phyloP scores from a whole-genome alignment of 225 moss, liverwort and hornwort genomes.

The Marchantia paleacea region DNA sequence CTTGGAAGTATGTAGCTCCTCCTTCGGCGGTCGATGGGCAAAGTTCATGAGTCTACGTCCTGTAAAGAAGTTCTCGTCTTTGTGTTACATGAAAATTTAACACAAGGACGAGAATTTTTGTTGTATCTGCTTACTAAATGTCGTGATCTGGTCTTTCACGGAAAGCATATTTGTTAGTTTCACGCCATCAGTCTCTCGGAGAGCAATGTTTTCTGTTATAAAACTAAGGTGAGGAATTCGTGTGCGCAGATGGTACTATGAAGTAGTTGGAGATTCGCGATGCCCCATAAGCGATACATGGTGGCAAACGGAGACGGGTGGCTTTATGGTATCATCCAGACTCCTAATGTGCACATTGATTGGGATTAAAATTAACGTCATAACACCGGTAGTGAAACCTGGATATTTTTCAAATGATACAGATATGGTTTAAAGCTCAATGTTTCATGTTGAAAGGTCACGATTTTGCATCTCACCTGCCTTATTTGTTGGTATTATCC shows the following conservation, averaged over 20 bases:
- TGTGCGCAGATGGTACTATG: slow-evolving; percentile 70
- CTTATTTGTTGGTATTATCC: neutral
- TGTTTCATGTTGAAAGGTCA: neutral
- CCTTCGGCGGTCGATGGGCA: neutral
- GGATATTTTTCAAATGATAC: neutral
- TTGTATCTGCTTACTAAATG: no score
- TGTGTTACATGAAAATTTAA: no score
- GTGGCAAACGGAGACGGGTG: slow-evolving; percentile 99
- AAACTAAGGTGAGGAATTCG: neutral
- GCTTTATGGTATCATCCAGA: slow-evolving; percentile 65
- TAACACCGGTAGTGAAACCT: neutral
- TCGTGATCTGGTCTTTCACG: no score
- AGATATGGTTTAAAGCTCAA: neutral
- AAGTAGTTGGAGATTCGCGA: slow-evolving; percentile 81
- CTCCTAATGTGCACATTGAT: neutral
- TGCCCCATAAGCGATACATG: slow-evolving; percentile 96
- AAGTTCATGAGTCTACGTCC: neutral
- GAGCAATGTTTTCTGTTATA: neutral
- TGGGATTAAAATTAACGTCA: neutral
- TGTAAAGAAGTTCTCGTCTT: no score
- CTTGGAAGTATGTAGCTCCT: slow-evolving; percentile 55
- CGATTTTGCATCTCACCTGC: neutral
- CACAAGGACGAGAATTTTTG: no score
- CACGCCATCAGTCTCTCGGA: no score
- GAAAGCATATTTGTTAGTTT: no score